A percentile compares a stretch with the other conserved stretches of the same genome.
Evolutionary conservation across 768 basidiomycete species (phyloP).

Genomic region (Tubosaeta brunneosetosa): DNA sequence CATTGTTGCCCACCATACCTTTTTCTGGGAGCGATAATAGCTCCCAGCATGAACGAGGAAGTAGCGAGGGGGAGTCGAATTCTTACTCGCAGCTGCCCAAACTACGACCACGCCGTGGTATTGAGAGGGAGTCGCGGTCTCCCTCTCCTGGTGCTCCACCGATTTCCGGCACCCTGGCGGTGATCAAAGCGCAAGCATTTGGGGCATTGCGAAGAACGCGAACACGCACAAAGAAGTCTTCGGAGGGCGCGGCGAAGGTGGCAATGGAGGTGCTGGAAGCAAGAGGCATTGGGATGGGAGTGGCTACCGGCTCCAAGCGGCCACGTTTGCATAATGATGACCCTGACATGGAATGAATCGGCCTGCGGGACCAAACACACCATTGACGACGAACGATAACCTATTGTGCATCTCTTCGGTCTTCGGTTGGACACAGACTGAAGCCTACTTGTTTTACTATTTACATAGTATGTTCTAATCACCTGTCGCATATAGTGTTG

Average conservation of each 20-base stretch:
- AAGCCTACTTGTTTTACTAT: constrained; percentile 28
- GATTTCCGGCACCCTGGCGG: constrained; percentile 78
- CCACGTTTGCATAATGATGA: constrained; percentile 52
- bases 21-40: constrained; percentile 49
- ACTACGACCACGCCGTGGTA: constrained; percentile 45
- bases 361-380: constrained; percentile 12
- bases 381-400: constrained; percentile 24
- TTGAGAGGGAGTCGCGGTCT: constrained; percentile 44
- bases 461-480: constrained; percentile 31
- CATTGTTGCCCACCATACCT: constrained; percentile 43
- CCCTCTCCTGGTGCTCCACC: constrained; percentile 44
- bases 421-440: constrained; percentile 21
- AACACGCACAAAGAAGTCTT: constrained; percentile 63
- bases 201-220: constrained; percentile 79
- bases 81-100: constrained; percentile 39
- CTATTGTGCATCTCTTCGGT: constrained; percentile 24
- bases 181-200: constrained; percentile 89
- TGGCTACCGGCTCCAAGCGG: constrained; percentile 34
- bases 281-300: constrained; percentile 61
- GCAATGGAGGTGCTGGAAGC: constrained; percentile 81
- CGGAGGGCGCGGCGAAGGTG: constrained; percentile 67
- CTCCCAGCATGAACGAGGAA: constrained; percentile 48
- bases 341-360: constrained; percentile 36
- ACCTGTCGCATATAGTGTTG: constrained; percentile 33
- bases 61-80: constrained; percentile 52